Evolutionary conservation across 2,329 filamentous ascomycete species (phyloP), one percentile per base, ranked within the genome.

Genomic region (Fusarium graminum): DNA sequence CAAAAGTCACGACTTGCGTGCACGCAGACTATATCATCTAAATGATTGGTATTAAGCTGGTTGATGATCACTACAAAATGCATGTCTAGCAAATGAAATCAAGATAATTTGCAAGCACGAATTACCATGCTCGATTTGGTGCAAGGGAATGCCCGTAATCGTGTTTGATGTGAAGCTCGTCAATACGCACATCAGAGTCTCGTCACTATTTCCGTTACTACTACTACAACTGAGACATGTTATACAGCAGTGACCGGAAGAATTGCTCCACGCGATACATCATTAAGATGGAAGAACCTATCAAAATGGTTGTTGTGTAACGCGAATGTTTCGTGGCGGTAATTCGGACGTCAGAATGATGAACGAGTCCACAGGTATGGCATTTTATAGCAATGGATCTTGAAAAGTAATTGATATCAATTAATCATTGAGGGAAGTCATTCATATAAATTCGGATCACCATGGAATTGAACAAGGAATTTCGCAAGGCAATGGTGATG

Each of bases 271-370:
- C 12, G 4, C 8, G 1, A 19, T 40, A 34, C 45, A 58, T 54
- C 38, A 55, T 41, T 12, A 12, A 17, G 11, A 10, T 1, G 1
- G 3, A 11, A 2, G 1, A 6, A 7, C 57, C 52, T 51, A 60
- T 60, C 2, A 51, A 6, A 44, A 8, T 9, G 25, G 12, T 3
- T 3, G 13, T n/a, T 19, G 3, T 30, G 11, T 17, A 12, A 30
- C 19, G 25, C 34, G 34, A 30, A 13, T 6, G 11, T 34, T 6
- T 42, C 26, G 50, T 28, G 19, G 22, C 12, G 0, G 29, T 54
- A 26, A 49, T n/a, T 1, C 5, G 6, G 5, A 51, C 60, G 60
- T 65, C 60, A 64, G 10, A 25, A 65, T 51, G 60, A 65, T 52
- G 5, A 36, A 16, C 16, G 34, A 36, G 16, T 36, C 16, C 9